Evolutionary conservation across 108 stramenopile genomes (phyloP), one percentile per base, ranked within the genome.

Genomic region (Halocafeteria seosinensis): DNA sequence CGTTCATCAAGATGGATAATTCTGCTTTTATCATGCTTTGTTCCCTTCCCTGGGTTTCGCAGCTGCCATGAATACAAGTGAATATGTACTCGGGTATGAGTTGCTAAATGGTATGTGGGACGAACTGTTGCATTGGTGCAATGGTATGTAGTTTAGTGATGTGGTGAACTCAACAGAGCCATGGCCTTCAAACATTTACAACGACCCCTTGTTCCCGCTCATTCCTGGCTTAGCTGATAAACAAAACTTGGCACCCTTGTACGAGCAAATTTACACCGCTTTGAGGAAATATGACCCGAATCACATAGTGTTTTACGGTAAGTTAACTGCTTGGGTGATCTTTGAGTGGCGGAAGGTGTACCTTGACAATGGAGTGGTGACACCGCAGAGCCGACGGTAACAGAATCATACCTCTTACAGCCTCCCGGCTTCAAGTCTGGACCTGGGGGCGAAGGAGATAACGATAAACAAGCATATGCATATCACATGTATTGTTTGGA

Each of bases 401-500:
- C 21, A 11, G 25, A 59, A 36, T 34, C 55, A n/a, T 23, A 55
- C 47, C 26, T 63, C 27, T 29, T 27, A 9, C 62, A 62, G 71
- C 34, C 6, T 11, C 37, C 34, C 34, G 71, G 71, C 29, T 71
- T 71, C 5, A 3, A 2, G 2, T 1, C 5, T 33, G 57, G 50
- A 12, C 37, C 3, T 13, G 25, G 37, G n/a, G 37, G 35, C 35
- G 2, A 58, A 2, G 51, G 36, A 2, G 59, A 62, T 35, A n/a
- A 63, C 11, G 69, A 62, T 58, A 63, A 47, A 25, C 60, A 61
- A 5, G 66, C 50, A 25, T 23, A 67, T 23, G 61, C 65, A 33
- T 71, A 60, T 37, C 65, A 71, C 64, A 57, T 71, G 27, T 71
- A 71, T 53, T 71, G 71, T 51, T 27, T 47, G n/a, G 21, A 4